These are phyloP conservation scores for Saturnispora mendoncae DNA, from an alignment of 805 yeast species.

Conservation along the genomic window DNA sequence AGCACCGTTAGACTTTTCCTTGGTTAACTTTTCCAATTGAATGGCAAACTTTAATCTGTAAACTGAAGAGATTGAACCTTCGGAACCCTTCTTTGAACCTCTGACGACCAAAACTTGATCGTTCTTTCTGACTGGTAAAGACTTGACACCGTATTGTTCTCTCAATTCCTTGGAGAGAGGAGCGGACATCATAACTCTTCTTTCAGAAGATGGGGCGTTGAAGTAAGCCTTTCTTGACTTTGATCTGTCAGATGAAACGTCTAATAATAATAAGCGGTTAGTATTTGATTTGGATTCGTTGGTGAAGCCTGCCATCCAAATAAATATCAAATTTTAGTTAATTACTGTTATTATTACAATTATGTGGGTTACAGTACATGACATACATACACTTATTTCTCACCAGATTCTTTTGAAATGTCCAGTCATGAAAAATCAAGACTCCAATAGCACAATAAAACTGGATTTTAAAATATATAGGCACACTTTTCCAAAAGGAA, in stretches of 20 bases:
- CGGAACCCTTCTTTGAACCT: conserved; percentile 99
- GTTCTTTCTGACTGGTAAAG: conserved; percentile 96
- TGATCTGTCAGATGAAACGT: conserved; percentile 99
- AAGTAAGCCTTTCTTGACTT: conserved; percentile 99
- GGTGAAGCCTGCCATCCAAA: not conserved
- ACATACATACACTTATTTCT: too few relatives aligned
- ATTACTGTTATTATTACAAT: conserved; percentile 1
- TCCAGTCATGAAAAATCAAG: too few relatives aligned
- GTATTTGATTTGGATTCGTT: conserved; percentile 15
- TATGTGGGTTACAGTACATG: too few relatives aligned
- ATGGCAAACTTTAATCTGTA: conserved; percentile 98
- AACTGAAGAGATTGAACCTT: conserved; percentile 94
- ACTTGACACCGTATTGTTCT: conserved; percentile 90
- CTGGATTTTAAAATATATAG: too few relatives aligned
- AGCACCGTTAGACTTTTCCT: conserved; percentile 97
- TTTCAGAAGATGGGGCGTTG: conserved; percentile 92
- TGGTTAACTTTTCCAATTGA: conserved; percentile 94
- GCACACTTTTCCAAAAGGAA: too few relatives aligned
- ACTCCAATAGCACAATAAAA: too few relatives aligned
- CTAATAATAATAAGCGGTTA: conserved; percentile 35
- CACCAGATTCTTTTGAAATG: too few relatives aligned
- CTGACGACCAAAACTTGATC: conserved; percentile 94
- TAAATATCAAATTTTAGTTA: not conserved
- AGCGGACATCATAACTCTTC: conserved; percentile 94
- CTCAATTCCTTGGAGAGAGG: conserved; percentile 98